Evolutionary conservation across 2,329 filamentous ascomycete species (phyloP), one percentile per base, ranked within the genome.

Genomic region (Neonectria neomacrospora): DNA sequence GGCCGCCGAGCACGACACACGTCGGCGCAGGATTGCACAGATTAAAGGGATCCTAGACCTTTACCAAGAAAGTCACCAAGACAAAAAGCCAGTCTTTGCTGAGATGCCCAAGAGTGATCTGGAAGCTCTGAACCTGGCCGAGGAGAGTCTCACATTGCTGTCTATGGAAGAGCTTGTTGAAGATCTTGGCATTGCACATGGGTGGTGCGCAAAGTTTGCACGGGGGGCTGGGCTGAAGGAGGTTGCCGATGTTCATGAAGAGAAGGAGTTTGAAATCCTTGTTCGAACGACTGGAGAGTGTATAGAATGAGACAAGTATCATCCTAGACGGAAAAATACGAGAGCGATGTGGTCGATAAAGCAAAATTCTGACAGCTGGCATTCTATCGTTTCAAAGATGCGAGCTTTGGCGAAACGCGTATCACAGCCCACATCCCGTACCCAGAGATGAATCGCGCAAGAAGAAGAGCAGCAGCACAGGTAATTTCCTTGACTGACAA

Each of bases 231-330:
- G 56, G 2, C 32, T 55, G 5, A 16, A 37, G 9, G 45, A 64
- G 11, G 22, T 53, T 23, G 61, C 56, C 2, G 52, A 64, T 10
- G 4, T 28, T 32, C 50, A 64, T 12, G 55, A 64, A 2, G 61
- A 64, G 18, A 60, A 28, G 9, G 61, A 64, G 18, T 64, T 55
- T 52, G 51, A 64, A 14, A 64, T 64, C 41, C 56, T 64, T 23
- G 45, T 64, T 32, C 45, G 44, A 41, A 64, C 61, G 0, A 64
- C 61, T 8, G 61, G 61, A 20, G 61, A 64, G 39, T 64, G 28
- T 32, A 34, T 32, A 18, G 56, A 34, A 52, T 56, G 34, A 60
- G 26, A 23, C 9, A 26, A 26, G 23, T 26, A 26, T 26, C 6
- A 26, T 26, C 23, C 23, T 6, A 26, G 23, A 26, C 23, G n/a